Percentiles rank a stretch among this genome's conserved stretches.
Conservation (phyloP, 306 rosid species). For the Lotus japonicus region DNA sequence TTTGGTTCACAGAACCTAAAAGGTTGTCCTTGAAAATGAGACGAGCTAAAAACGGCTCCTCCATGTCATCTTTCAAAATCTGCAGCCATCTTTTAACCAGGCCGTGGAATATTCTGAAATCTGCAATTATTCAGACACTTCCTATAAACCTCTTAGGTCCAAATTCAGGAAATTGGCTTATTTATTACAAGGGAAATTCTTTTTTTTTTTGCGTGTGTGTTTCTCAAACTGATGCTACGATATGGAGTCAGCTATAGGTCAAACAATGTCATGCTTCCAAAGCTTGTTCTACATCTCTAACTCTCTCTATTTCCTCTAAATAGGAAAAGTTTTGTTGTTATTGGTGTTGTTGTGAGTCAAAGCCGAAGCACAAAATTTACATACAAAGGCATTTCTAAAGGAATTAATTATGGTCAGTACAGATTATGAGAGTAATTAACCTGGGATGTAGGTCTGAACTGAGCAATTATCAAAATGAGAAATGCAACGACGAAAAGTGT, state of each 20-base stretch:
- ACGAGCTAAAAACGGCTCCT: constrained; percentile 52
- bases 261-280: too few species aligned
- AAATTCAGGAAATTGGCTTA: not conserved
- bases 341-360: not conserved
- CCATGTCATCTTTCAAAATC: constrained; percentile 53
- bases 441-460: constrained; percentile 53
- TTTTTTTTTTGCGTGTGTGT: not conserved
- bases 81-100: constrained; percentile 61
- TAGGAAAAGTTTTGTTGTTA: too few species aligned
- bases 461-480: constrained; percentile 71
- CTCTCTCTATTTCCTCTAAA: too few species aligned
- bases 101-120: constrained; percentile 58
- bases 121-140: constrained; percentile 40
- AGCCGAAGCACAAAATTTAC: constrained; percentile 12
- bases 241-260: not conserved
- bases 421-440: constrained; percentile 26
- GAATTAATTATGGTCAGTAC: constrained; percentile 5
- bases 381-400: not conserved
- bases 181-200: not conserved
- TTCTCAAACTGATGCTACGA: not conserved
- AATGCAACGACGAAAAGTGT: constrained; percentile 40
- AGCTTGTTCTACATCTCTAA: too few species aligned
- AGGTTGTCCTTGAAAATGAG: constrained; percentile 47
- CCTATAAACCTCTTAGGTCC: not conserved
- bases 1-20: constrained; percentile 49